A percentile compares a stretch with the other conserved stretches of the same genome.
Conservation (phyloP, 2,329 filamentous ascomycete species). For the Leptodontidium sp. region DNA sequence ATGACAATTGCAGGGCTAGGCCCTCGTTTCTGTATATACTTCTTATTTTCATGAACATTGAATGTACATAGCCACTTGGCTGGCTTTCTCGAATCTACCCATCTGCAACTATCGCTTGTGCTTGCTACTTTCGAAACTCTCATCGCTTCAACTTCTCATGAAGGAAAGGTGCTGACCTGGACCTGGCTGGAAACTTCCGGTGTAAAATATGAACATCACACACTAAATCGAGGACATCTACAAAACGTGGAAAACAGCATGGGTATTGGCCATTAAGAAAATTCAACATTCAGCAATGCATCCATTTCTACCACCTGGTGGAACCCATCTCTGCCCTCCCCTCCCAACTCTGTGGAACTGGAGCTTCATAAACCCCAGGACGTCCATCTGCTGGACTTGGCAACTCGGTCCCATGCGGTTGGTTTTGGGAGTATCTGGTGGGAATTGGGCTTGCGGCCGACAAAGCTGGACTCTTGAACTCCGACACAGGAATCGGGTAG, state of each 20-base stretch:
- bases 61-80: constrained; percentile 12
- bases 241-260: too few relatives aligned
- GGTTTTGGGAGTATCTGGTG: background rate
- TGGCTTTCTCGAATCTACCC: background rate
- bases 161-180: too few relatives aligned
- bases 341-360: background rate
- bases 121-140: too few relatives aligned
- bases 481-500: background rate
- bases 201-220: too few relatives aligned
- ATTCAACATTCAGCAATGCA: background rate
- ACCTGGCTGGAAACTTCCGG: too few relatives aligned
- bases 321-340: constrained; percentile 8
- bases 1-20: background rate
- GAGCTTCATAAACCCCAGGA: background rate
- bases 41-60: constrained; percentile 2
- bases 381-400: background rate
- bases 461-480: constrained; percentile 3
- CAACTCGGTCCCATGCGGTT: background rate
- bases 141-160: too few relatives aligned
- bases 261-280: too few relatives aligned
- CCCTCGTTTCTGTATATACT: constrained; percentile 12
- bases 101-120: too few relatives aligned
- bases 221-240: too few relatives aligned
- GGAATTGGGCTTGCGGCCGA: background rate
- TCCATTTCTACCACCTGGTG: background rate